Base-by-base conservation (phyloP, 108 stramenopile species). In the Nannochloropsis salina region DNA sequence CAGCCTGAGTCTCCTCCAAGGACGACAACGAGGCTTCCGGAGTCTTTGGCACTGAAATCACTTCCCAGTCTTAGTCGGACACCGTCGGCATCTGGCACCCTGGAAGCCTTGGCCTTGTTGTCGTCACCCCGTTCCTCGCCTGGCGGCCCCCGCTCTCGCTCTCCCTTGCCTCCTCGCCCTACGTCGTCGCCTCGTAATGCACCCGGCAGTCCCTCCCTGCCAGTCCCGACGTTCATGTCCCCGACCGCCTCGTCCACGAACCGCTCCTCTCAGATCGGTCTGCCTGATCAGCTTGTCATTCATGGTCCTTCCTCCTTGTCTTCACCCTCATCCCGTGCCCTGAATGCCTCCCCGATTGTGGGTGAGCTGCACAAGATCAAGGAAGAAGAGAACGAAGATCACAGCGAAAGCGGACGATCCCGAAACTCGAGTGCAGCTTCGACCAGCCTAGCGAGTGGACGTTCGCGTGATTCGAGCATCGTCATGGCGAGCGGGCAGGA, bases 101-200 rank as follows among this genome's bases (percentile, higher is more conserved):
- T 74, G 15, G 61, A 74, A n/a, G 61, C 61, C 4, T 74, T 74
- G 8, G 15, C 61, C 61, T 74, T 74, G 6, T 74, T 74, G 61
- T 74, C 61, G 4, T 74, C 61, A 15, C 61, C 61, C 20, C 61
- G 61, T n/a, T 74, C 61, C 6, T 74, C 61, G 61, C 61, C 61
- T 74, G 20, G 61, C 20, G 61, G 61, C 6, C 61, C 61, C n/a
- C 61, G 61, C 6, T 74, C 61, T n/a, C 15, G n/a, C 4, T 74
- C 61, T 74, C 61, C 61, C 3, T 74, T 74, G 61, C 61, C 61
- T n/a, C 20, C 61, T 74, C 61, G 61, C n/a, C 61, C 61, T 6
- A 74, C 61, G n/a, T 74, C 61, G 15, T 74, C 61, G n/a, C 61
- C 61, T n/a, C 61, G 61, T n/a, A 74, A 74, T 74, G 61, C 61